Evolutionary conservation across 495 filamentous ascomycete species (phyloP).

Genomic region (Polyplosphaeria fusca): DNA sequence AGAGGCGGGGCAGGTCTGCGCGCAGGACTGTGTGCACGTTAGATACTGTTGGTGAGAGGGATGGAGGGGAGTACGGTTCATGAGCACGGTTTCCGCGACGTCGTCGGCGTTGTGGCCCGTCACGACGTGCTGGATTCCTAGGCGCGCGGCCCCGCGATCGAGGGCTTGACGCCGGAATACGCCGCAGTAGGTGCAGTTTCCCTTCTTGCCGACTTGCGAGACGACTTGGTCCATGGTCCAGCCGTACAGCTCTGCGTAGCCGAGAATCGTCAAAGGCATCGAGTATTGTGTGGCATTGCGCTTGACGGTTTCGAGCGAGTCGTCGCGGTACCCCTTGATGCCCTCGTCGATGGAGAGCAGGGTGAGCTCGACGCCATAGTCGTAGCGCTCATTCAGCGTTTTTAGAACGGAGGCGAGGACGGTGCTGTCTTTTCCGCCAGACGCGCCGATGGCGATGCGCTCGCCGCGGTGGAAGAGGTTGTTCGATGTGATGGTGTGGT

Average conservation of each 20-base stretch:
- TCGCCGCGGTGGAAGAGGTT: slow-evolving; percentile 80
- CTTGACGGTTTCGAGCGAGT: slow-evolving; percentile 93
- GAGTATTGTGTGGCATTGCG: slow-evolving; percentile 84
- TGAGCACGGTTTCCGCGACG: slow-evolving; percentile 95
- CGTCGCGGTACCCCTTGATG: slow-evolving; percentile 93
- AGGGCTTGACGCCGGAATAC: slow-evolving; percentile 94
- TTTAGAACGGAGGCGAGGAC: slow-evolving; percentile 93
- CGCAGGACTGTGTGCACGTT: slow-evolving; percentile 55
- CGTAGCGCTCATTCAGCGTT: slow-evolving; percentile 84
- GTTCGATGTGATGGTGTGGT: slow-evolving; percentile 80
- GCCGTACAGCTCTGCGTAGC: slow-evolving; percentile 91
- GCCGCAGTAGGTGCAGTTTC: slow-evolving; percentile 98
- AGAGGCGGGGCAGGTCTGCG: slow-evolving; percentile 82
- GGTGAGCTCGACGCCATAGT: slow-evolving; percentile 81
- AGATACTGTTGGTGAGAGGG: neutral
- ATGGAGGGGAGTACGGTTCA: slow-evolving; percentile 59
- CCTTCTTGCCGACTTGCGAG: slow-evolving; percentile 91
- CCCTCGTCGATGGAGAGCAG: slow-evolving; percentile 94
- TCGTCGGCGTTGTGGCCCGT: slow-evolving; percentile 98
- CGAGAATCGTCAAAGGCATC: slow-evolving; percentile 85
- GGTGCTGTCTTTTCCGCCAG: slow-evolving; percentile 96
- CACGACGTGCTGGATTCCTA: slow-evolving; percentile 90
- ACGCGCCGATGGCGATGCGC: slow-evolving; percentile 89
- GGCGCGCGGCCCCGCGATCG: slow-evolving; percentile 81
- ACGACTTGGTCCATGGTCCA: slow-evolving; percentile 99